phyloP scores from a whole-genome alignment of 106 monocot genomes.

The Dendrobium nobile region DNA sequence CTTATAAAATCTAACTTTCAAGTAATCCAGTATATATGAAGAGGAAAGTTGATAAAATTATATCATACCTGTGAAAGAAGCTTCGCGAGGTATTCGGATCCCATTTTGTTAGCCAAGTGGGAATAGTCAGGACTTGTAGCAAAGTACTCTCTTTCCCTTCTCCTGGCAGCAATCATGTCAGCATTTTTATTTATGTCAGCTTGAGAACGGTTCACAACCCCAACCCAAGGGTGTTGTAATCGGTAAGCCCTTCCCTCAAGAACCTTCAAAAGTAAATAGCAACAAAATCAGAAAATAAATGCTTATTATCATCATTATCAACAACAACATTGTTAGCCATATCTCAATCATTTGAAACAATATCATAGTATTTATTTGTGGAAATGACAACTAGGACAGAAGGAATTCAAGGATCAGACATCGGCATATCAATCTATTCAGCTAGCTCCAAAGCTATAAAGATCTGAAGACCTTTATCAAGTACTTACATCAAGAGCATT shows the following conservation, averaged over 20 bases:
- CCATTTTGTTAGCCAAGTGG: constrained; percentile 80
- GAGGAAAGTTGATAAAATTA: background rate
- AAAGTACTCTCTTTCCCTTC: constrained; percentile 70
- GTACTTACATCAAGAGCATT: constrained; percentile 78
- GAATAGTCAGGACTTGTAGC: constrained; percentile 66
- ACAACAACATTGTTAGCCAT: background rate
- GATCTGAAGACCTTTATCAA: background rate
- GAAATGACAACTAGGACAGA: background rate
- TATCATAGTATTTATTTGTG: background rate
- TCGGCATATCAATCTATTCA: too few relatives aligned
- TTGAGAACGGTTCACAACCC: constrained; percentile 82
- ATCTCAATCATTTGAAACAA: background rate
- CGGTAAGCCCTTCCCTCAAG: constrained; percentile 73
- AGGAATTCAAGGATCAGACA: background rate
- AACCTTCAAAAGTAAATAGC: constrained; percentile 33
- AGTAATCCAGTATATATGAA: background rate
- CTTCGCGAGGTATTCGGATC: constrained; percentile 83
- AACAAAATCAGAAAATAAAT: background rate
- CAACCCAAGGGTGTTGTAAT: constrained; percentile 78
- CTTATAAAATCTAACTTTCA: background rate
- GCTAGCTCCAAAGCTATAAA: background rate
- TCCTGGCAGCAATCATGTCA: constrained; percentile 67
- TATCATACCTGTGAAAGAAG: constrained; percentile 54
- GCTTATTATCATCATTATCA: background rate
- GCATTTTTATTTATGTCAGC: constrained; percentile 76